Evolutionary conservation across 1,139 yeast genomes (phyloP).

Genomic region (Pneumocystis oryctolagi): DNA sequence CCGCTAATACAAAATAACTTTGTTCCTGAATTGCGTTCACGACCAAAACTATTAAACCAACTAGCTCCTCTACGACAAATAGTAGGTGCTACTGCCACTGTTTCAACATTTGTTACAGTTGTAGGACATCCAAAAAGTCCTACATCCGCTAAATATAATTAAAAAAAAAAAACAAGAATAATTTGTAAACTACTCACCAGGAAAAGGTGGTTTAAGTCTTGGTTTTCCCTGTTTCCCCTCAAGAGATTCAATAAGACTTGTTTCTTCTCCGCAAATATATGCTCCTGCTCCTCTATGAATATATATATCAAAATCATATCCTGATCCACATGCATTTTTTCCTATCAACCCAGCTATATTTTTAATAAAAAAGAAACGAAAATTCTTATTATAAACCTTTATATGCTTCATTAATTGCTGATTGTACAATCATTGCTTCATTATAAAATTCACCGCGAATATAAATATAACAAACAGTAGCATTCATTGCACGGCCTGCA

Average conservation of each 20-base stretch:
- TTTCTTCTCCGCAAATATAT: conserved; percentile 80
- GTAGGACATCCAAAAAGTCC: conserved; percentile 83
- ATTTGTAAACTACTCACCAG: conserved; percentile 20
- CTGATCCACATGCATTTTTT: conserved; percentile 73
- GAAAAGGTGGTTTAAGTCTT: conserved; percentile 84
- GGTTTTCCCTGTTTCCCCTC: conserved; percentile 92
- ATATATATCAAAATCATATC: conserved; percentile 65
- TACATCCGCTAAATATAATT: conserved; percentile 44
- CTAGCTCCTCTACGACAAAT: conserved; percentile 76
- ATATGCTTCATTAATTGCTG: conserved; percentile 75
- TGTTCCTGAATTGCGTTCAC: conserved; percentile 71
- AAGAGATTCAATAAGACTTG: conserved; percentile 69
- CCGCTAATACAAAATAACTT: conserved; percentile 77
- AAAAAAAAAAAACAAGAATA: neutral
- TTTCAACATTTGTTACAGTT: conserved; percentile 78
- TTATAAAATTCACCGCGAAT: conserved; percentile 79
- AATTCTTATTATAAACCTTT: conserved; percentile 24
- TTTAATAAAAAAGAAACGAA: neutral
- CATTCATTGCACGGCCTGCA: conserved; percentile 84
- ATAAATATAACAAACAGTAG: conserved; percentile 80
- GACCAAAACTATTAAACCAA: conserved; percentile 71
- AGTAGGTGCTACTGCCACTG: conserved; percentile 78
- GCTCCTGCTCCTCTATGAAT: conserved; percentile 89
- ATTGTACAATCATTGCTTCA: conserved; percentile 56
- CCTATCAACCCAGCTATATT: conserved; percentile 49